A percentile compares a stretch with the other conserved stretches of the same genome.
Evolutionary conservation across 1,284 basidiomycete species (phyloP).

Genomic region (Rhodotorula sp.): DNA sequence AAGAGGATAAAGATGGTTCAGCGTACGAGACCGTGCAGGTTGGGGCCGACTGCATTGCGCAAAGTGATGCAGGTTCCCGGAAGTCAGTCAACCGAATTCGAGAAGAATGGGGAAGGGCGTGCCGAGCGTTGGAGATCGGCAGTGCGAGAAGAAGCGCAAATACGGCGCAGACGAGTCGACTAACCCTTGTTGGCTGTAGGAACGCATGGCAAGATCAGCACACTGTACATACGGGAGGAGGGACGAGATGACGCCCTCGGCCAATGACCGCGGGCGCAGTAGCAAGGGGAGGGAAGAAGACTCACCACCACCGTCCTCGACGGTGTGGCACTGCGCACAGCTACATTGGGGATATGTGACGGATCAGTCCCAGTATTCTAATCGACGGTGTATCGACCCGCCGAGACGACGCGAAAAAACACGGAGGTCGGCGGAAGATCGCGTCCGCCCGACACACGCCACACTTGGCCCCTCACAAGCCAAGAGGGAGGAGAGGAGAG

Average conservation of each 20-base stretch:
- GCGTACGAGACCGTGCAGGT: slow-evolving; percentile 74
- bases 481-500: neutral
- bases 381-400: too few relatives aligned
- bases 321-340: slow-evolving; percentile 96
- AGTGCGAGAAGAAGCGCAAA: neutral
- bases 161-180: neutral
- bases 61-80: neutral
- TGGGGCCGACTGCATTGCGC: slow-evolving; percentile 68
- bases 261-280: neutral
- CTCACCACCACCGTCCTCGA: slow-evolving; percentile 72
- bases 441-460: too few relatives aligned
- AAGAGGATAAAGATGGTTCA: neutral
- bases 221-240: neutral
- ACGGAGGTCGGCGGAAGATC: neutral
- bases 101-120: neutral
- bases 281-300: slow-evolving; percentile 10
- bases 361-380: too few relatives aligned
- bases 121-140: neutral
- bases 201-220: slow-evolving; percentile 2
- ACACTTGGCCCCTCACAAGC: neutral
- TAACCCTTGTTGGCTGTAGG: slow-evolving; percentile 40
- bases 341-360: slow-evolving; percentile 55
- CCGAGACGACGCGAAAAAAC: neutral
- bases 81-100: neutral
- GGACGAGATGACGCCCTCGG: neutral